Evolutionary conservation across 2,329 filamentous ascomycete genomes (phyloP).

Genomic region (Botrytis squamosa): DNA sequence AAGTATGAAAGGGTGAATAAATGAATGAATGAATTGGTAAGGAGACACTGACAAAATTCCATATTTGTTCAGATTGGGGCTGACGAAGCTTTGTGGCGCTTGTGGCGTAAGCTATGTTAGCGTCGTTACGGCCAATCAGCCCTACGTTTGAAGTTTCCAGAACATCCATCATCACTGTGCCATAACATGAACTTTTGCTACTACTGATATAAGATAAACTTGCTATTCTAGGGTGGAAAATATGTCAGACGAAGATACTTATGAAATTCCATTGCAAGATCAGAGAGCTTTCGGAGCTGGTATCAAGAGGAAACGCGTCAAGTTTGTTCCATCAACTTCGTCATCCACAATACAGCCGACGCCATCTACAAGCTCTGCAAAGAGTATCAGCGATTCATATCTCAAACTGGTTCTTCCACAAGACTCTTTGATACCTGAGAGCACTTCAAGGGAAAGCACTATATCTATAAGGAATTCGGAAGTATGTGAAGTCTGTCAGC

Average conservation of each 20-base stretch:
- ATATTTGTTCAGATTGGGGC: conserved; percentile 20
- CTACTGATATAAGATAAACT: neutral
- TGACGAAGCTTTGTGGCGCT: conserved; percentile 14
- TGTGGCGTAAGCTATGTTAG: conserved; percentile 17
- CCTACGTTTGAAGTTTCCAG: neutral
- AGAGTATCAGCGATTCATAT: conserved; percentile 54
- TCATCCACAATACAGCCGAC: conserved; percentile 30
- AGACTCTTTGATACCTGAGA: conserved; percentile 14
- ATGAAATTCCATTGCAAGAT: conserved; percentile 56
- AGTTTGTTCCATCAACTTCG: conserved; percentile 51
- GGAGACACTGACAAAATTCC: neutral
- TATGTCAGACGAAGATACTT: conserved; percentile 52
- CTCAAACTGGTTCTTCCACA: conserved; percentile 59
- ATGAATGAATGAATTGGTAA: neutral
- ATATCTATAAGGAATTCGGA: neutral
- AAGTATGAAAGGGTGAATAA: neutral
- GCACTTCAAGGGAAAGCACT: neutral
- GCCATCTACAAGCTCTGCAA: conserved; percentile 35
- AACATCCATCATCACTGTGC: neutral
- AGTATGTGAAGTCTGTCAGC: conserved; percentile 58
- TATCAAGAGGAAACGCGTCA: conserved; percentile 59
- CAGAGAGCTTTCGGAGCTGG: conserved; percentile 62
- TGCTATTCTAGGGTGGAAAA: neutral
- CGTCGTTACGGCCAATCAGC: conserved; percentile 6
- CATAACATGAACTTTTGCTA: neutral